A percentile compares a stretch with the other conserved stretches of the same genome.
Evolutionary conservation across 768 basidiomycete species (phyloP).

Genomic region (Phlegmacium glaucopus): DNA sequence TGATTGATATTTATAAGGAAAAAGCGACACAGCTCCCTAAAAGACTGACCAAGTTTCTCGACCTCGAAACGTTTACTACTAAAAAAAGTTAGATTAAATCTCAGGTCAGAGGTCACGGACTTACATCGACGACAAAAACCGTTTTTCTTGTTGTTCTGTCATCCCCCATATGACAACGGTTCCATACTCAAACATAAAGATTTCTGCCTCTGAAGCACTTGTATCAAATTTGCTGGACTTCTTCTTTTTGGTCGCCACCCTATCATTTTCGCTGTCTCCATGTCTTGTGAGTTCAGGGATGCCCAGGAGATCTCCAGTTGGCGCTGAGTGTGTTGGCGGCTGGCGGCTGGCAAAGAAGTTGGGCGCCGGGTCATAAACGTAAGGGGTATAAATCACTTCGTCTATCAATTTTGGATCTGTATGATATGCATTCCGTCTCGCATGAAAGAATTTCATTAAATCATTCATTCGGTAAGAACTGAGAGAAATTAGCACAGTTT

Average conservation of each 20-base stretch:
- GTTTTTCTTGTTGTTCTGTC: constrained; percentile 88
- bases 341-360: constrained; percentile 27
- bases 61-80: constrained; percentile 90
- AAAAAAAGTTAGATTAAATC: constrained; percentile 12
- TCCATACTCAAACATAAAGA: constrained; percentile 92
- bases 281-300: constrained; percentile 60
- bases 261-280: constrained; percentile 26
- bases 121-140: constrained; percentile 88
- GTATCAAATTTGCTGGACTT: constrained; percentile 68
- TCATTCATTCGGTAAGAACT: constrained; percentile 90
- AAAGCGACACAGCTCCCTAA: not conserved
- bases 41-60: constrained; percentile 65
- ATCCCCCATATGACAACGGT: constrained; percentile 98
- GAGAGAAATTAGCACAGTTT: constrained; percentile 4
- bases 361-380: constrained; percentile 63
- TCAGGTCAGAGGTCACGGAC: constrained; percentile 24
- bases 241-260: constrained; percentile 33
- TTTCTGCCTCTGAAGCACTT: constrained; percentile 71
- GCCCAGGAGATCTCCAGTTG: constrained; percentile 77
- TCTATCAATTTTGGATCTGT: constrained; percentile 88
- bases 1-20: constrained; percentile 35
- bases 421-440: constrained; percentile 76
- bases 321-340: constrained; percentile 23
- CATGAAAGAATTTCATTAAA: constrained; percentile 85
- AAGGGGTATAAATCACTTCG: constrained; percentile 92